phyloP scores from a whole-genome alignment of 805 yeast genomes.

The Teunomyces aglyptinius region DNA sequence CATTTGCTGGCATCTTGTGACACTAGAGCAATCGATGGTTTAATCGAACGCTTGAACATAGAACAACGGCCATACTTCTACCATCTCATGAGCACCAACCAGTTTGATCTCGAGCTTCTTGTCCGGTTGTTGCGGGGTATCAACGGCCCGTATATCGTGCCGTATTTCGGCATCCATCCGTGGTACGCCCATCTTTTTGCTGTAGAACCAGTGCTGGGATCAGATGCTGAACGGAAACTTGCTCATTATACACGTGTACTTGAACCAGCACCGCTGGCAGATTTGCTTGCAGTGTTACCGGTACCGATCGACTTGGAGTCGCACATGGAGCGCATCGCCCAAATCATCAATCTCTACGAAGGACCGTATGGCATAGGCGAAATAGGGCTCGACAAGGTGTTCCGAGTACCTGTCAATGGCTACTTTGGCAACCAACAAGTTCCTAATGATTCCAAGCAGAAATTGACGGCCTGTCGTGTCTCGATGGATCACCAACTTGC shows the following conservation, averaged over 20 bases:
- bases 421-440: slow-evolving; percentile 41
- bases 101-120: slow-evolving; percentile 29
- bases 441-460: slow-evolving; percentile 19
- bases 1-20: not conserved
- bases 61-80: not conserved
- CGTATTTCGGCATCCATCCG: slow-evolving; percentile 82
- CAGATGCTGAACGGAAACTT: slow-evolving; percentile 28
- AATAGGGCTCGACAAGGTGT: slow-evolving; percentile 82
- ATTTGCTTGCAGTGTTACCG: slow-evolving; percentile 53
- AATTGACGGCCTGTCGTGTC: slow-evolving; percentile 49
- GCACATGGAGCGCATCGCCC: slow-evolving; percentile 32
- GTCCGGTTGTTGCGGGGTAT: slow-evolving; percentile 15
- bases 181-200: slow-evolving; percentile 79
- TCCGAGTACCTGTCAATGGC: slow-evolving; percentile 64
- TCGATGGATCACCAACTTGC: slow-evolving; percentile 61
- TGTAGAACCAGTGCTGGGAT: slow-evolving; percentile 10
- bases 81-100: slow-evolving; percentile 41
- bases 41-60: not conserved
- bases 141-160: slow-evolving; percentile 23
- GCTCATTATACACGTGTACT: slow-evolving; percentile 61
- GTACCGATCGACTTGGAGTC: slow-evolving; percentile 49
- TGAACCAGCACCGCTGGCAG: slow-evolving; percentile 33
- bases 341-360: slow-evolving; percentile 14
- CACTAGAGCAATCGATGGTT: not conserved
- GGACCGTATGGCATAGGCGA: slow-evolving; percentile 65